phyloP scores from a whole-genome alignment of 805 yeast genomes.

The Candida schatavii region DNA sequence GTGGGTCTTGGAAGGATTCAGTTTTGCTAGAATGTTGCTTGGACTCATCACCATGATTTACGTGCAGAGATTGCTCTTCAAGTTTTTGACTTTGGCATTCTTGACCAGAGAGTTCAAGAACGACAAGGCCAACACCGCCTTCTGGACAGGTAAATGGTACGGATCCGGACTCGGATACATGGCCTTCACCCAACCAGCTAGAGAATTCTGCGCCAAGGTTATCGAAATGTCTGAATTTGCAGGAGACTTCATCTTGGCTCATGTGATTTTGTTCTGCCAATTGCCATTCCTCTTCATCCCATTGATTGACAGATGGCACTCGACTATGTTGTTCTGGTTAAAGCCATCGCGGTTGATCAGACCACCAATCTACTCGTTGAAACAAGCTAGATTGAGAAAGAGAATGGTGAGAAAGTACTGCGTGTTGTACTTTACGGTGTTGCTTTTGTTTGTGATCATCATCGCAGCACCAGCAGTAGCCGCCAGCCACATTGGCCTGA shows the following conservation, averaged over 20 bases:
- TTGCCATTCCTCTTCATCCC: constrained; percentile 86
- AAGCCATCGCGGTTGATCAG: constrained; percentile 95
- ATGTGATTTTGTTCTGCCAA: constrained; percentile 80
- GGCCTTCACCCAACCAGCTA: constrained; percentile 92
- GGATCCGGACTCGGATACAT: constrained; percentile 89
- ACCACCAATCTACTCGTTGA: constrained; percentile 95
- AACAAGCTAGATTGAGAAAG: constrained; percentile 93
- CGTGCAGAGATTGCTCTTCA: constrained; percentile 84
- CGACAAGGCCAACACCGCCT: constrained; percentile 93
- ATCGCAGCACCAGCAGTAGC: constrained; percentile 93
- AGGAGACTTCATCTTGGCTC: constrained; percentile 94
- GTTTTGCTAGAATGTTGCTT: constrained; percentile 78
- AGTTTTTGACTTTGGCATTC: constrained; percentile 70
- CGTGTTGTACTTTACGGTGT: constrained; percentile 67
- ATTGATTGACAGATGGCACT: constrained; percentile 93
- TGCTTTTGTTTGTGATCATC: constrained; percentile 68
- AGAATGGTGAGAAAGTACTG: constrained; percentile 96
- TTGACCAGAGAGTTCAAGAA: constrained; percentile 95
- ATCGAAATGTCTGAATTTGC: constrained; percentile 95
- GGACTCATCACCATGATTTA: constrained; percentile 84
- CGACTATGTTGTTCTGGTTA: constrained; percentile 98
- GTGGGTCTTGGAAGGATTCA: constrained; percentile 97
- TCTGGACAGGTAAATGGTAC: constrained; percentile 99
- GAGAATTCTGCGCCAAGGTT: constrained; percentile 92
- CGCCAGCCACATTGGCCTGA: constrained; percentile 41